Percentiles rank a stretch among this genome's conserved stretches.
Conservation (phyloP, 2,329 filamentous ascomycete species). For the Alternaria triticina region DNA sequence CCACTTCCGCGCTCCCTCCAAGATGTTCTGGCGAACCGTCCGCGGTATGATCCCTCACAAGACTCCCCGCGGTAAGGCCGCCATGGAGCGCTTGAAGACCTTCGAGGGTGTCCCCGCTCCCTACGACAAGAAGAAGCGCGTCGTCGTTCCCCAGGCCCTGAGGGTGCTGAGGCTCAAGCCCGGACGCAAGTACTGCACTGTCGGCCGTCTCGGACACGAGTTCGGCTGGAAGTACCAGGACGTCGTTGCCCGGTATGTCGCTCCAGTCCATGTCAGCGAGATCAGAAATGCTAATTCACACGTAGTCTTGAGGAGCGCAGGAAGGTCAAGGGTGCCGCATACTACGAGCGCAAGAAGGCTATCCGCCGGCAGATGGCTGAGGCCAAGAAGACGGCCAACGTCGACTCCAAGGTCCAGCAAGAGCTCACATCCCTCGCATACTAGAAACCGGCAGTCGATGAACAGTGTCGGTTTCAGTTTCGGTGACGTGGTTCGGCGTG, state of each 20-base stretch:
- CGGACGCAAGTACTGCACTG: conserved; percentile 99
- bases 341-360: conserved; percentile 99
- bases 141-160: conserved; percentile 98
- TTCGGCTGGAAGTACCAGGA: conserved; percentile 99
- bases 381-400: conserved; percentile 88
- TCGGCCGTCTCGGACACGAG: conserved; percentile 96
- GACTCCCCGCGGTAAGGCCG: conserved; percentile 95
- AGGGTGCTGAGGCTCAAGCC: conserved; percentile 96
- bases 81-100: conserved; percentile 98
- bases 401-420: conserved; percentile 85
- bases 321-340: conserved; percentile 98
- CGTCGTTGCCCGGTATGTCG: conserved; percentile 90
- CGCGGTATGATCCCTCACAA: conserved; percentile 99
- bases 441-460: conserved; percentile 63
- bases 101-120: conserved; percentile 99
- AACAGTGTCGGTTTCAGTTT: conserved; percentile 37
- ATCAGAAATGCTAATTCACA: conserved; percentile 25
- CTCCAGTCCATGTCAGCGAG: neutral
- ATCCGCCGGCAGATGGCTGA: conserved; percentile 87
- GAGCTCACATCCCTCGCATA: conserved; percentile 91
- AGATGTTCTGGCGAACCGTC: conserved; percentile 99
- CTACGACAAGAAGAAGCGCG: conserved; percentile 99
- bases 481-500: conserved; percentile 43
- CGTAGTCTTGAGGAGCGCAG: conserved; percentile 95
- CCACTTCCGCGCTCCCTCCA: conserved; percentile 98